phyloP scores from a whole-genome alignment of 1,139 yeast species.

The Wickerhamomyces sp. region DNA sequence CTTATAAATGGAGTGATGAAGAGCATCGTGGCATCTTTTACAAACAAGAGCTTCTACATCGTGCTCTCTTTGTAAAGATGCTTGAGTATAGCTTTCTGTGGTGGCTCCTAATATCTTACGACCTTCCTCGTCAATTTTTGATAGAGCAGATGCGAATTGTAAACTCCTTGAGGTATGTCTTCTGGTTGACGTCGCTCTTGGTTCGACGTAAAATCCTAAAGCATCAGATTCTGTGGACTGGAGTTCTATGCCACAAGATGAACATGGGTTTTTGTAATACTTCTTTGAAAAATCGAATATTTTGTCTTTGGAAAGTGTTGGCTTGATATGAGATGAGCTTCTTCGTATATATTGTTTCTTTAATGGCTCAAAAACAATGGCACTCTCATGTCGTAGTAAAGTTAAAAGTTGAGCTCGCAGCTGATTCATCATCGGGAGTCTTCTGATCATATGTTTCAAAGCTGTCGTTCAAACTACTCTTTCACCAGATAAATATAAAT shows the following conservation, averaged over 20 bases:
- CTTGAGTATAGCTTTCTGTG: not conserved
- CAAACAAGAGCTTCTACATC: constrained; percentile 30
- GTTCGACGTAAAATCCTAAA: constrained; percentile 40
- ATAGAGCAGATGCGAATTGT: constrained; percentile 17
- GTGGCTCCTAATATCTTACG: constrained; percentile 10
- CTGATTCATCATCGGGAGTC: too few relatives aligned
- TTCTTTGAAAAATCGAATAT: not conserved
- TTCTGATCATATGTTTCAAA: too few relatives aligned
- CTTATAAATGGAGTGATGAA: constrained; percentile 37
- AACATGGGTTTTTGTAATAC: constrained; percentile 19
- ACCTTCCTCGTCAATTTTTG: constrained; percentile 21
- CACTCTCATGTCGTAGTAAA: too few relatives aligned
- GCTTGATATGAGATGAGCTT: not conserved
- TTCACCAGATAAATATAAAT: too few relatives aligned
- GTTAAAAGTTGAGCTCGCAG: too few relatives aligned
- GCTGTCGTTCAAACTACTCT: too few relatives aligned
- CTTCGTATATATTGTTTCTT: too few relatives aligned
- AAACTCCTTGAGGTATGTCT: constrained; percentile 17
- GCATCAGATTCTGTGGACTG: constrained; percentile 34
- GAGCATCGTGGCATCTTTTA: constrained; percentile 51
- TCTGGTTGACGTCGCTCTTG: constrained; percentile 13
- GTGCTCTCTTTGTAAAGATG: not conserved
- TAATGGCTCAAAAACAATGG: too few relatives aligned
- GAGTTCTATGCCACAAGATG: constrained; percentile 50
- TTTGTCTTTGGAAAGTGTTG: not conserved